A percentile compares a stretch with the other conserved stretches of the same genome.
phyloP scores from a whole-genome alignment of 805 yeast genomes.

The Priceomyces haplophilus region DNA sequence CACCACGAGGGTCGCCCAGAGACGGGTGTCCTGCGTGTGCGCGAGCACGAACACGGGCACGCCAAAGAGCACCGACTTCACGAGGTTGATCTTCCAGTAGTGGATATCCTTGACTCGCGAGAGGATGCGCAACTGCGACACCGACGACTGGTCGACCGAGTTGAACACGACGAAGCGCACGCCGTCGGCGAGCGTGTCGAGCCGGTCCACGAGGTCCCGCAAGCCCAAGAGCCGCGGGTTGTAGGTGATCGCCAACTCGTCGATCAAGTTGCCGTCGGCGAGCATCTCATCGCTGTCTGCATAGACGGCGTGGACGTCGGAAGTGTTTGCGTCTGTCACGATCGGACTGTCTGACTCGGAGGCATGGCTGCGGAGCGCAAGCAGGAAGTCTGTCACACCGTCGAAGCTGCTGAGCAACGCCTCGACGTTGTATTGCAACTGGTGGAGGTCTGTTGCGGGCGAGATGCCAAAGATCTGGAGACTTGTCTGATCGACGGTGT shows the following conservation, averaged over 20 bases:
- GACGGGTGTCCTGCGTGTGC: conserved; percentile 42
- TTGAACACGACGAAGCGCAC: conserved; percentile 49
- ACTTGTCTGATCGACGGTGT: conserved; percentile 26
- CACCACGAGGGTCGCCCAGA: conserved; percentile 32
- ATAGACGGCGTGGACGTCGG: conserved; percentile 12
- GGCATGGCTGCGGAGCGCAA: conserved; percentile 18
- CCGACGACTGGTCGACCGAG: conserved; percentile 50
- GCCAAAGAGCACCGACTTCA: conserved; percentile 54
- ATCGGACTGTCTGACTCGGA: conserved; percentile 4
- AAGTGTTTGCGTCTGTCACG: conserved; percentile 14
- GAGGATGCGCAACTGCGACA: conserved; percentile 66
- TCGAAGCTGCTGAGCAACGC: conserved; percentile 32
- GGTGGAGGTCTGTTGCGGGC: conserved; percentile 23
- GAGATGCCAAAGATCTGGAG: conserved; percentile 34
- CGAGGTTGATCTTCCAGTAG: conserved; percentile 62
- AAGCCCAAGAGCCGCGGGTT: conserved; percentile 55
- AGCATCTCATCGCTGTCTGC: conserved; percentile 15
- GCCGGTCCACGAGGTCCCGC: conserved; percentile 52
- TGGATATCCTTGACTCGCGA: conserved; percentile 68
- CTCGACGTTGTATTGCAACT: conserved; percentile 38
- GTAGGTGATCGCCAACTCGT: conserved; percentile 45
- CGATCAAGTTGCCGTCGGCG: conserved; percentile 19
- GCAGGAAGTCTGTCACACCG: conserved; percentile 26
- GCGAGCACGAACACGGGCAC: conserved; percentile 56
- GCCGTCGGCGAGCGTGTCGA: conserved; percentile 47